These are phyloP conservation scores for Blastocystis sp. DNA, from an alignment of 352 stramenopile species.

Conservation along the genomic window DNA sequence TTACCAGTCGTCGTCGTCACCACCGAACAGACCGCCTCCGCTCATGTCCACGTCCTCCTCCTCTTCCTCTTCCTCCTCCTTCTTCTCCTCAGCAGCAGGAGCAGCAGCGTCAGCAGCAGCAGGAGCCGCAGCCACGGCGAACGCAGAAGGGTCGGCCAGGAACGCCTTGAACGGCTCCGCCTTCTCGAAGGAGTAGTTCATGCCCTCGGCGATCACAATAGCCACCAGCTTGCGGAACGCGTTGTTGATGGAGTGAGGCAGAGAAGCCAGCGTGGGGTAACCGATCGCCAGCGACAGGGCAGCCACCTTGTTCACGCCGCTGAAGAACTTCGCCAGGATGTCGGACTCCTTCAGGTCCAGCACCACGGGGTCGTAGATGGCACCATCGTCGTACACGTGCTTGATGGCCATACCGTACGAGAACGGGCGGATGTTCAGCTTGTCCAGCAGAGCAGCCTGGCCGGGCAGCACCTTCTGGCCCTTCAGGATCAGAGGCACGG, in stretches of 20 bases:
- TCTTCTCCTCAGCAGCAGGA: slow-evolving; percentile 3
- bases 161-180: slow-evolving; percentile 92
- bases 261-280: slow-evolving; percentile 89
- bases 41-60: slow-evolving; percentile 66
- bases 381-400: slow-evolving; percentile 96
- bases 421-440: slow-evolving; percentile 97
- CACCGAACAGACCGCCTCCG: too few relatives aligned
- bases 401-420: slow-evolving; percentile 94
- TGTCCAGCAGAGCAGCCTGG: slow-evolving; percentile 94
- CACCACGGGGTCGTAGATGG: slow-evolving; percentile 94
- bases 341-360: slow-evolving; percentile 75
- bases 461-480: slow-evolving; percentile 95
- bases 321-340: slow-evolving; percentile 89
- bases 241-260: slow-evolving; percentile 97
- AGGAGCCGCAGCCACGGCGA: slow-evolving; percentile 79
- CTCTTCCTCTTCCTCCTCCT: slow-evolving; percentile 73
- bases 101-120: background rate
- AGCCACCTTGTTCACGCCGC: slow-evolving; percentile 86
- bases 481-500: slow-evolving; percentile 88
- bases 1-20: too few relatives aligned
- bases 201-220: slow-evolving; percentile 85
- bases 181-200: slow-evolving; percentile 94
- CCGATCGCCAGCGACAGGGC: slow-evolving; percentile 77
- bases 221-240: slow-evolving; percentile 94
- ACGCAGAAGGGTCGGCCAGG: slow-evolving; percentile 87